Base-by-base conservation (phyloP, 2,329 filamentous ascomycete species). In the Ceratocystiopsis sp. region DNA sequence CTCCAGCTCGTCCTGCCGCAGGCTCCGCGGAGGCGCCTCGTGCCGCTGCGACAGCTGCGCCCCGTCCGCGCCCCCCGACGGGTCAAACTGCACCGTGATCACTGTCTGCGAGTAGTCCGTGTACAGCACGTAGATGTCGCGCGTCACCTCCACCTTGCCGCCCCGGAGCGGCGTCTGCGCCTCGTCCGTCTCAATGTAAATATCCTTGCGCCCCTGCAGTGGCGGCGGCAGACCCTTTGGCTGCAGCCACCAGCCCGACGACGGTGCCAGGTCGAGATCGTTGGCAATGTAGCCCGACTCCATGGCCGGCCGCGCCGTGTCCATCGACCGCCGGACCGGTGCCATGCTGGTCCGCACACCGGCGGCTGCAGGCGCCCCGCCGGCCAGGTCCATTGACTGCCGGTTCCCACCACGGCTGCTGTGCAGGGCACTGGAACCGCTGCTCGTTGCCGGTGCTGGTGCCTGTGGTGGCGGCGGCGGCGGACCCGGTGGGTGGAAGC, bases 61-160 rank as follows among this genome's bases (percentile, higher is more conserved):
- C 53, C 89, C 79, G 2, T 73, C 66, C 3, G 81, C 71, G 2
- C 25, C 25, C 25, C 7, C 25, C 9, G 25, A 8, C 1, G 78
- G 46, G 57, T 94, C 83, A 58, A 81, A 96, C 41, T 71, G 78
- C 16, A 79, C 82, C 0, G 80, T 85, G 54, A 98, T 73, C 49
- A 93, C 70, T 0, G 89, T 96, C 58, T 96, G 91, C 16, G 87
- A 95, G 60, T 98, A 98, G 62, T 98, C 91, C 54, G 86, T 79
- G 64, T 84, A 98, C 10, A 98, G 64, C n/a, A 96, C 67, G 52
- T 81, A 91, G 37, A 95, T 70, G 46, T 87, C 78, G 50, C 87
- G 87, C 8, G 80, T 83, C 17, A 93, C 66, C 1, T 70, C 71
- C 1, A 76, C 76, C 57, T 78, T 80, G 21, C 82, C 78, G 25